These are phyloP conservation scores for Emmonsia crescens DNA, from an alignment of 2,329 filamentous ascomycete species.

Conservation along the genomic window DNA sequence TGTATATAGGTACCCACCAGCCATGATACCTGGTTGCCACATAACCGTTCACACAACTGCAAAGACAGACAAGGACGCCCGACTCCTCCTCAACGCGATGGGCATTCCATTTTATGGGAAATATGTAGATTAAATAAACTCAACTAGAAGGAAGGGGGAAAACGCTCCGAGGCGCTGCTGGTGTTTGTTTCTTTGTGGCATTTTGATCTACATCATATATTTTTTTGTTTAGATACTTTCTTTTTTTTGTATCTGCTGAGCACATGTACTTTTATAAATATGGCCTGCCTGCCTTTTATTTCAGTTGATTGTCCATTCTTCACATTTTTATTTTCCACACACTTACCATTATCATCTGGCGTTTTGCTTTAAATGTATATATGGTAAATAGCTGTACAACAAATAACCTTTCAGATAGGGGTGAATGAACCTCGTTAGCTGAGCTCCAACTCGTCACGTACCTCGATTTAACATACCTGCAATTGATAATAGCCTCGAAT, in stretches of 20 bases:
- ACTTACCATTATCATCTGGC: background rate
- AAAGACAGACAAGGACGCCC: conserved; percentile 72
- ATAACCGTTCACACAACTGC: conserved; percentile 77
- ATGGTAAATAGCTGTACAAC: too few relatives aligned
- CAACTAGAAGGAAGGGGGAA: background rate
- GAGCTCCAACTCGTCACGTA: too few relatives aligned
- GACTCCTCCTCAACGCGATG: conserved; percentile 59
- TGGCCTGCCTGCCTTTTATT: background rate
- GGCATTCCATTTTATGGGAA: conserved; percentile 78
- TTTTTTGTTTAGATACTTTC: background rate
- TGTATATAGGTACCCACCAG: conserved; percentile 47
- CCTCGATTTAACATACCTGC: background rate
- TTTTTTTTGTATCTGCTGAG: background rate
- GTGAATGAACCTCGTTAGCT: background rate
- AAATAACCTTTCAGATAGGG: background rate
- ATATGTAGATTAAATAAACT: conserved; percentile 41
- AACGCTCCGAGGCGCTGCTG: background rate
- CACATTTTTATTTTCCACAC: background rate
- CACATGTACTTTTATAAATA: background rate
- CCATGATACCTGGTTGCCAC: conserved; percentile 76
- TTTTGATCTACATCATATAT: background rate
- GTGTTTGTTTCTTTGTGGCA: background rate
- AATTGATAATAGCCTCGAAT: background rate
- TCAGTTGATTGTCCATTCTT: background rate
- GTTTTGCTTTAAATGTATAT: too few relatives aligned